phyloP scores from a whole-genome alignment of 306 rosid species.

The Castanea sativa region DNA sequence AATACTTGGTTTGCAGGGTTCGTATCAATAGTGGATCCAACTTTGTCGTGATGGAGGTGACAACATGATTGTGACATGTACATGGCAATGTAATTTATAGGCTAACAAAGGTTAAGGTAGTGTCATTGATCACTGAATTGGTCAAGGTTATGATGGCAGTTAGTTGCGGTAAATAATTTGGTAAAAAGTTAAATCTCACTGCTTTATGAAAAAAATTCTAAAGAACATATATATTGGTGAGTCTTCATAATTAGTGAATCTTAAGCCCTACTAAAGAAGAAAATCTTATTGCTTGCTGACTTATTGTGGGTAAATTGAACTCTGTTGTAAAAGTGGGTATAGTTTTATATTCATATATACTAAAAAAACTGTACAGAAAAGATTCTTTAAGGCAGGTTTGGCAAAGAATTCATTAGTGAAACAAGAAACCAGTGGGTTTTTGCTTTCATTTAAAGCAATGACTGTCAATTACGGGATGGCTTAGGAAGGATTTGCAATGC shows the following conservation, averaged over 20 bases:
- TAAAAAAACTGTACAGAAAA: background rate
- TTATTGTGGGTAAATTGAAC: background rate
- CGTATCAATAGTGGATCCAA: conserved; percentile 3
- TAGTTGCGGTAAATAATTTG: background rate
- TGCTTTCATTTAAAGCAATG: background rate
- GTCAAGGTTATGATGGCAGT: background rate
- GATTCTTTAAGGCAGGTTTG: background rate
- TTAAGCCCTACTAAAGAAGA: conserved; percentile 20
- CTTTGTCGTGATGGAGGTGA: conserved; percentile 33
- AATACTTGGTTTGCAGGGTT: conserved; percentile 16
- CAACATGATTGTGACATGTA: conserved; percentile 33
- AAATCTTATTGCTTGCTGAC: conserved; percentile 24
- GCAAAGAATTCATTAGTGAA: background rate
- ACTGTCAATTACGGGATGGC: background rate
- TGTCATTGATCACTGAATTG: conserved; percentile 13
- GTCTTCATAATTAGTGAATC: background rate
- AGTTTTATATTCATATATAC: background rate
- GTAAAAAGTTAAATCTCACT: background rate
- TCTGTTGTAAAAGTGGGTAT: background rate
- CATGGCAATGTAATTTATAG: conserved; percentile 6
- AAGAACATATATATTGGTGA: conserved; percentile 1
- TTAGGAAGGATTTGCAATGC: background rate
- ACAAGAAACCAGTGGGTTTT: background rate
- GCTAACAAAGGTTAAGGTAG: conserved; percentile 6
- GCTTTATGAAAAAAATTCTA: background rate